Percentiles rank a stretch among this genome's conserved stretches.
These are phyloP conservation scores for Ceratobasidium sp. DNA, from an alignment of 1,284 basidiomycete genomes.

Conservation along the genomic window DNA sequence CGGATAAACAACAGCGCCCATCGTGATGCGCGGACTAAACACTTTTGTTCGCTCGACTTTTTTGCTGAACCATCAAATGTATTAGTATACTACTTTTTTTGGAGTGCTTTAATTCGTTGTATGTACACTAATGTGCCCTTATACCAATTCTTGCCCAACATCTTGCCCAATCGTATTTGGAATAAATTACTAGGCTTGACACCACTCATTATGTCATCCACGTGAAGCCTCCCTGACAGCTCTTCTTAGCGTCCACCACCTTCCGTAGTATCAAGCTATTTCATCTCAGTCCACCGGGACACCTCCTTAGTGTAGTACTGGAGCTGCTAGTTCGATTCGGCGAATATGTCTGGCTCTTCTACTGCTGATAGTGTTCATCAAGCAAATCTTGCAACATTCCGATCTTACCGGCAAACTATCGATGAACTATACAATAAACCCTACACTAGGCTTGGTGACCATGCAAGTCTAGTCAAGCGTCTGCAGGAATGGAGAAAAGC, in stretches of 20 bases:
- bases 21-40: neutral
- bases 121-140: too few species aligned
- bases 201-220: too few species aligned
- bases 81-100: neutral
- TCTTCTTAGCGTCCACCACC: too few species aligned
- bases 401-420: constrained; percentile 21
- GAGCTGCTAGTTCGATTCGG: too few species aligned
- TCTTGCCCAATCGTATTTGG: too few species aligned
- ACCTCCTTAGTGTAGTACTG: too few species aligned
- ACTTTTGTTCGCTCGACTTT: neutral
- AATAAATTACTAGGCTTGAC: too few species aligned
- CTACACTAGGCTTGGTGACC: constrained; percentile 5
- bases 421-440: constrained; percentile 11
- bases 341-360: neutral
- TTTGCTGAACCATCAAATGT: neutral
- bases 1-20: neutral
- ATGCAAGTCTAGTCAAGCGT: constrained; percentile 19
- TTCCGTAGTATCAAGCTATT: too few species aligned
- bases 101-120: neutral
- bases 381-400: constrained; percentile 23
- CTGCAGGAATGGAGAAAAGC: constrained; percentile 34
- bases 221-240: too few species aligned
- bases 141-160: too few species aligned
- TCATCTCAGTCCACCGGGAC: too few species aligned
- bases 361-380: constrained; percentile 15